Percentiles rank a stretch among this genome's conserved stretches.
Evolutionary conservation across 2,329 filamentous ascomycete species (phyloP).

Genomic region (Fusarium papillatum): DNA sequence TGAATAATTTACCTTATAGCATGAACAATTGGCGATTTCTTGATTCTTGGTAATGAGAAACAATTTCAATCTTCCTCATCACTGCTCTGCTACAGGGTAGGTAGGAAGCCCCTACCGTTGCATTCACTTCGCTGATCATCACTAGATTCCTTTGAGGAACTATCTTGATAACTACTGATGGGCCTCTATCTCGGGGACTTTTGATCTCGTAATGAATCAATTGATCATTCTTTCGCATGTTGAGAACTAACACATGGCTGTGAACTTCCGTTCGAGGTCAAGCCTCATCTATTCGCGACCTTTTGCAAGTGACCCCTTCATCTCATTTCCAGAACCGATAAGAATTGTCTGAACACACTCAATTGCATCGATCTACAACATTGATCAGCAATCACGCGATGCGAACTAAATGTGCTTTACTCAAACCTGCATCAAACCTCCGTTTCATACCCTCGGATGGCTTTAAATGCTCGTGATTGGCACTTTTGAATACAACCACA

Average conservation of each 20-base stretch:
- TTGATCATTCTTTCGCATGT: not conserved
- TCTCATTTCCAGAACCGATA: not conserved
- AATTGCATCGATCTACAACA: conserved; percentile 19
- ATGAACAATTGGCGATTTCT: not conserved
- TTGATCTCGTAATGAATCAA: not conserved
- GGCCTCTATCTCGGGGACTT: not conserved
- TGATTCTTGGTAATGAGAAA: not conserved
- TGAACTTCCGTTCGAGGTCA: not conserved
- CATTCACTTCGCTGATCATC: not conserved
- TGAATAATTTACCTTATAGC: not conserved
- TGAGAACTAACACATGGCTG: not conserved
- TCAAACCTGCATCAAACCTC: conserved; percentile 5
- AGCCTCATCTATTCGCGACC: not conserved
- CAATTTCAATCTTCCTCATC: not conserved
- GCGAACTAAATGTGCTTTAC: conserved; percentile 11
- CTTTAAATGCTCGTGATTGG: conserved; percentile 28
- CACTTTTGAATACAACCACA: conserved; percentile 22
- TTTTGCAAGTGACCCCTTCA: not conserved
- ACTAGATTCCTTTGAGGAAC: not conserved
- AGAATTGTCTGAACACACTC: not conserved
- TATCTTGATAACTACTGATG: not conserved
- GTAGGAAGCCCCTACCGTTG: not conserved
- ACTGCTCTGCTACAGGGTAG: not conserved
- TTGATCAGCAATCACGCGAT: conserved; percentile 23
- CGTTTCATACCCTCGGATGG: not conserved